Evolutionary conservation across 768 basidiomycete species (phyloP).

Genomic region (Lactarius trivialis): DNA sequence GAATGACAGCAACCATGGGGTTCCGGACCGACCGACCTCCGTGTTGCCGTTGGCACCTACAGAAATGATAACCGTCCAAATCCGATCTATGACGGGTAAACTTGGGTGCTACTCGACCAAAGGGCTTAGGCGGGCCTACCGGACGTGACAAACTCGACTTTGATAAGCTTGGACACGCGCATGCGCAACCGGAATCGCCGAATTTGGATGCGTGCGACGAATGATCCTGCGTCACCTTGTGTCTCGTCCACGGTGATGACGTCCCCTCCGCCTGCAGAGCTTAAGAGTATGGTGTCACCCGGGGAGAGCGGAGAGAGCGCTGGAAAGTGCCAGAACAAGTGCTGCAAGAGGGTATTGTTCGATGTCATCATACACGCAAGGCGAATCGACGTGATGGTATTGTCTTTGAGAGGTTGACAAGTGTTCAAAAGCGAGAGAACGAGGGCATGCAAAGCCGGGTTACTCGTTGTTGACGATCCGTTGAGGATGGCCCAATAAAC

Average conservation of each 20-base stretch:
- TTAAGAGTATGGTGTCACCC: conserved; percentile 42
- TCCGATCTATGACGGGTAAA: conserved; percentile 36
- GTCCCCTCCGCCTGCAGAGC: conserved; percentile 40
- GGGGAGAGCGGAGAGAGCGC: conserved; percentile 48
- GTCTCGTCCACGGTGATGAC: conserved; percentile 42
- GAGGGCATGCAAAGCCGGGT: conserved; percentile 25
- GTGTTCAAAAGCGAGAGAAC: conserved; percentile 46
- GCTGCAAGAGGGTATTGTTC: conserved; percentile 55
- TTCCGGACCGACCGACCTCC: conserved; percentile 9
- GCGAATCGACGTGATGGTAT: conserved; percentile 40
- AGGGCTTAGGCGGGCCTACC: conserved; percentile 28
- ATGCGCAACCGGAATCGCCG: conserved; percentile 63
- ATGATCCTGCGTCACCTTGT: conserved; percentile 37
- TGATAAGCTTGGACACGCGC: conserved; percentile 48
- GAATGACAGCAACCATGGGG: conserved; percentile 40
- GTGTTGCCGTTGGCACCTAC: conserved; percentile 11
- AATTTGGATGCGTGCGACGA: conserved; percentile 46
- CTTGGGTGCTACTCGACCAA: neutral
- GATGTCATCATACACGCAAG: conserved; percentile 59
- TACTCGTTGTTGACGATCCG: conserved; percentile 38
- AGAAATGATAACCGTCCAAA: conserved; percentile 49
- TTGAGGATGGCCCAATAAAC: conserved; percentile 65
- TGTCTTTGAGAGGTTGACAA: conserved; percentile 34
- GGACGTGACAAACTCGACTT: conserved; percentile 60
- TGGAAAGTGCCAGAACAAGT: conserved; percentile 41